Evolutionary conservation across 441 rosid genomes (phyloP), one percentile per base, ranked within the genome.

Genomic region (Brassica balearica): DNA sequence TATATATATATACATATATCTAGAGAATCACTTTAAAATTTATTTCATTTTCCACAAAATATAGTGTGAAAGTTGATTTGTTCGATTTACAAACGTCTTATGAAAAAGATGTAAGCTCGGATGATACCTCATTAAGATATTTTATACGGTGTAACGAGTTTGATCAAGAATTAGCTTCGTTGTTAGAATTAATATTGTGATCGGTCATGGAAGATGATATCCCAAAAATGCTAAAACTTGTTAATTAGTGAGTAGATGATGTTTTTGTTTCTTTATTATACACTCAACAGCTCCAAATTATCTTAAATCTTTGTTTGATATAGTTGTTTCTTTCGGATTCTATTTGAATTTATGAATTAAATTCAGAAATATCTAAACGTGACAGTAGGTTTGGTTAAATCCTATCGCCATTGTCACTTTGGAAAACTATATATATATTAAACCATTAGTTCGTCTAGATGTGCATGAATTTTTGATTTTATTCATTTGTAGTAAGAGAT

Each of bases 401-500:
- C 17, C 14, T 62, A 46, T 25, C 76, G 59, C 15, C 27, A 63
- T 64, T 29, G 8, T 34, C 70, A 32, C 62, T 23, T 56, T 6
- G 8, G 22, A 22, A 10, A 23, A 3, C 11, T 3, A 38, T 6
- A 8, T 3, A 38, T 6, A 8, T 27, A 60, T 17, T 2, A 19
- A 41, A 46, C n/a, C 36, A 9, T 22, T 23, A 22, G 2, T 22
- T 23, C 5, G 48, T 19, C 7, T 32, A 14, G 12, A 15, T 63
- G 27, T 1, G 34, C 59, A 69, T 34, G 12, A 48, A 15, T 62
- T 14, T 62, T 63, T 70, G 29, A 69, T 23, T 25, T 71, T 19
- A 64, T 71, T 65, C 61, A 25, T 19, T 77, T 77, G 43, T 10
- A 7, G 23, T 22, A 38, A 10, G 55, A 9, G 27, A 15, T 59